These are phyloP conservation scores for Astrocystis sublimbata DNA, from an alignment of 495 filamentous ascomycete species.

Conservation along the genomic window DNA sequence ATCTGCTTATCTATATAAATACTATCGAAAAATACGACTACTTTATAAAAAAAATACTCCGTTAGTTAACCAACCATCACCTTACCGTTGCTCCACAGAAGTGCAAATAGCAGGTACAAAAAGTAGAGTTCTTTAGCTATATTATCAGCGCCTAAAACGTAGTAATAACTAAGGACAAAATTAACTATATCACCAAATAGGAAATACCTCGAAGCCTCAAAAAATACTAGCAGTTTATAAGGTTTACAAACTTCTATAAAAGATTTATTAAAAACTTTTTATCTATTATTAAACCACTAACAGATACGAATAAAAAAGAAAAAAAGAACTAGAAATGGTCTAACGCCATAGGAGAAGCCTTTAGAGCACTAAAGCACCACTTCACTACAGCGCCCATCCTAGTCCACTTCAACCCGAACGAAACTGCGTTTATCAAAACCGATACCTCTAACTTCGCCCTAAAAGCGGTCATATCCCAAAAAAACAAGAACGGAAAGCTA, in stretches of 20 bases:
- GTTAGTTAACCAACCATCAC: background rate
- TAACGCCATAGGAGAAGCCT: background rate
- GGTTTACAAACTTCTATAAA: no score
- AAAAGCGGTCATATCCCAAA: no score
- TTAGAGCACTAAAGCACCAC: background rate
- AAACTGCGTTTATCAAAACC: background rate
- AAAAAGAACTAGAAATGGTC: background rate
- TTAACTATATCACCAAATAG: background rate
- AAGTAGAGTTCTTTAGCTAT: background rate
- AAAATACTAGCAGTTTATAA: no score
- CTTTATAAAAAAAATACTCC: background rate
- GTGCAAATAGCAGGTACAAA: background rate
- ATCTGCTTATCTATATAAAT: background rate
- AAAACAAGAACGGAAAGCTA: background rate
- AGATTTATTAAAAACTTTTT: no score
- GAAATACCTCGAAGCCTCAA: no score
- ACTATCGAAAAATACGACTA: background rate
- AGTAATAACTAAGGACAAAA: background rate
- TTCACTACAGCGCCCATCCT: background rate
- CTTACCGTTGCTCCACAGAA: background rate
- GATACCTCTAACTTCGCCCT: no score
- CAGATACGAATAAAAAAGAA: background rate
- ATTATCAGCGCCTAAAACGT: background rate
- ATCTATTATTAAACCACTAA: no score
- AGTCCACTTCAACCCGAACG: background rate